Base-by-base conservation (phyloP, 2,329 filamentous ascomycete genomes). In the Stachybotrys chartarum region DNA sequence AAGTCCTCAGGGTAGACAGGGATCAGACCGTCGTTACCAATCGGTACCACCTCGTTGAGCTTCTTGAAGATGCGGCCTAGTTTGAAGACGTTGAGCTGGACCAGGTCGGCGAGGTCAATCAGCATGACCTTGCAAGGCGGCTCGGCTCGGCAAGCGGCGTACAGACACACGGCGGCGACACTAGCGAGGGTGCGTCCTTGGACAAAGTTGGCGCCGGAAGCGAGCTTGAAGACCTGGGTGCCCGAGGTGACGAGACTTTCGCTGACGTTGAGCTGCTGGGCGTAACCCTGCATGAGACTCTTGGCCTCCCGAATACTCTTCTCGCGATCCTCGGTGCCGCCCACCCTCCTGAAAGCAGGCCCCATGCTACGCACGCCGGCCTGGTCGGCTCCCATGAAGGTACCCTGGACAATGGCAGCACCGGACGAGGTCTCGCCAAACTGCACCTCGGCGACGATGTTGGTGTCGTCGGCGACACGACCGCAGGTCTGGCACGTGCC, bases 101-200 rank as follows among this genome's bases (percentile, higher is more conserved):
- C 75, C 57, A 93, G 80, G 68, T 99, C 94, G 12, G 94, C 90
- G 67, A 99, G 85, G 68, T 99, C 94, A 69, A 99, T 97, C 48
- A 99, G 80, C 87, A 99, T 92, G 61, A 94, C 80, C 47, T 87
- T 88, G 67, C 94, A 96, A 30, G 86, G 85, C 48, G 84, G 83
- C 58, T 90, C 84, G 54, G 87, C 84, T 58, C 94, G 85, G 66
- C 91, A 96, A 14, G 91, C 91, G 55, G 90, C 87, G 63, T 97
- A 99, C 32, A 99, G 79, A 67, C 90, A 93, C 31, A 95, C 89
- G n/a, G 91, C 91, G 31, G 90, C 88, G 10, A 97, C 92, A 54
- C 88, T 90, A 59, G 88, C 84, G 51, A 91, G 87, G 17, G 88
- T 87, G 56, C 94, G 89, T 61, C 94, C 94, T 71, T 94, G 88